Base-by-base conservation (phyloP, 2,329 filamentous ascomycete species). In the Penicillium janthinellum region DNA sequence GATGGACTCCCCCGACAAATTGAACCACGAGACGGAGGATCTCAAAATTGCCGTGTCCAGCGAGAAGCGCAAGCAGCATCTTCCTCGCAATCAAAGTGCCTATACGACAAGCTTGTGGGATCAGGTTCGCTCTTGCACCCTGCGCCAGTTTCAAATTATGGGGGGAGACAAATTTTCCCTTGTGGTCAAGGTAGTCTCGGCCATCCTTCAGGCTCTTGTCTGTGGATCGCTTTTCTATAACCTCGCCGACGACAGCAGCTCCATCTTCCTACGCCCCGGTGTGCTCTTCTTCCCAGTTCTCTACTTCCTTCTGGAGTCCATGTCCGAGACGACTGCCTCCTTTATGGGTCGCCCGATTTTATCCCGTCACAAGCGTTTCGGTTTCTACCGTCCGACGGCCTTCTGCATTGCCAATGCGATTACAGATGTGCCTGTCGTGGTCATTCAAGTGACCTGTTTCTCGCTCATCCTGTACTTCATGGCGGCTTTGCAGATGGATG, bases 291-390 rank as follows among this genome's bases (percentile, higher is more conserved):
- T 87, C 65, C 79, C 85, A 35, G 70, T 87, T 0, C 77, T 88
- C 0, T 87, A 86, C 74, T 87, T 87, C 61, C 81, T 86, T 1
- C 75, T 88, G 1, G 77, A 87, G 28, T 83, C 85, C 2, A 70
- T 88, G 45, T 82, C 83, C 2, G 85, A 88, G 64, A 80, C 85
- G 14, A 85, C 86, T 0, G 76, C 82, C 1, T 84, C 86, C 0
- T 90, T 89, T 64, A 79, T 83, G 65, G 83, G 83, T 3, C 84
- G 87, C 52, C 86, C 87, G 0, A 89, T 90, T 62, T 74, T 90
- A 20, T 78, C 88, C 17, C 89, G 89, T 67, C 87, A 90, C 71
- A 88, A 89, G 67, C 83, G 82, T 6, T 90, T 89, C 64, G 85
- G 85, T 0, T 89, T 89, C 72, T 89, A 89, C 62, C 83, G 82